phyloP scores from a whole-genome alignment of 495 filamentous ascomycete species.

The Hypoxylon fragiforme region DNA sequence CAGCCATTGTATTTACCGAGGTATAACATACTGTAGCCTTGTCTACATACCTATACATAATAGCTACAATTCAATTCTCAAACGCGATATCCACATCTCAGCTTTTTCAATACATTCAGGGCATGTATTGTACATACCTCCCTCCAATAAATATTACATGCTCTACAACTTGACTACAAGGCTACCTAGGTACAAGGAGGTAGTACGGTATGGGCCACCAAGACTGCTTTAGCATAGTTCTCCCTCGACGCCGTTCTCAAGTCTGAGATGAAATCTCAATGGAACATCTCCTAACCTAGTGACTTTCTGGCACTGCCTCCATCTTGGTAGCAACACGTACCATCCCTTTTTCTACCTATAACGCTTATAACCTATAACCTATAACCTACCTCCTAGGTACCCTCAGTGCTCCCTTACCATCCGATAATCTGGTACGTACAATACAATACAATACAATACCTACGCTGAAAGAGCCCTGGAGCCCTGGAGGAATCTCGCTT shows the following conservation, averaged over 20 bases:
- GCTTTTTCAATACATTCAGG: too few relatives aligned
- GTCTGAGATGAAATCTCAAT: slow-evolving; percentile 8
- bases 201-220: slow-evolving; percentile 9
- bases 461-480: slow-evolving; percentile 9
- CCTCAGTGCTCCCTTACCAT: not conserved
- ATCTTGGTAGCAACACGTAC: not conserved
- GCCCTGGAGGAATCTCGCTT: slow-evolving; percentile 25
- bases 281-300: slow-evolving; percentile 8
- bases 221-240: slow-evolving; percentile 4
- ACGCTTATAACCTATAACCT: not conserved
- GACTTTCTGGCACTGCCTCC: not conserved
- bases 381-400: not conserved
- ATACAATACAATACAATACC: too few relatives aligned
- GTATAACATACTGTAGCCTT: slow-evolving; percentile 5
- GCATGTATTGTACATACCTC: too few relatives aligned
- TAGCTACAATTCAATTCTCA: too few relatives aligned
- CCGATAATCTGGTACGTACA: not conserved
- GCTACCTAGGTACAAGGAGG: too few relatives aligned
- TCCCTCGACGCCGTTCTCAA: slow-evolving; percentile 4
- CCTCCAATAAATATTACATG: too few relatives aligned
- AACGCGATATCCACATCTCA: too few relatives aligned
- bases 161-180: too few relatives aligned
- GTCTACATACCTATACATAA: too few relatives aligned
- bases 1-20: not conserved
- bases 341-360: not conserved